Conservation (phyloP, 139 green algal species). For the Yamagishiella unicocca region DNA sequence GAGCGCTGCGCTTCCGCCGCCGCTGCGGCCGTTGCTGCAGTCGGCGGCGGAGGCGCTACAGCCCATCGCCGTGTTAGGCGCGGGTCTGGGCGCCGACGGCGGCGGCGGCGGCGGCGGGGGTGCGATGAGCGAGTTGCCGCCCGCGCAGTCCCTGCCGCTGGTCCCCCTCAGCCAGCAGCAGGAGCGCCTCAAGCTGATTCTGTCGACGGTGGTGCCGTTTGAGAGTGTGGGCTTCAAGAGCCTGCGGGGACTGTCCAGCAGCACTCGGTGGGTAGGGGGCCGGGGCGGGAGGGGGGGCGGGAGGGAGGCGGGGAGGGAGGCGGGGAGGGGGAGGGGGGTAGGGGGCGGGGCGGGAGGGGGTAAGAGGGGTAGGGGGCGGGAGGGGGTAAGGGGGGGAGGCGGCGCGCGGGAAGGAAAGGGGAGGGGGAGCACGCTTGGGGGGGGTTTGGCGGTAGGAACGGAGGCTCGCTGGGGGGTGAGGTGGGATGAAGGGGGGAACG, state of each 20-base stretch:
- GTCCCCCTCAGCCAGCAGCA: conserved; percentile 57
- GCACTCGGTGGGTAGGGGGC: conserved; percentile 42
- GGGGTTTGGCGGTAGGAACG: not conserved
- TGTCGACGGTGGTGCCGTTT: conserved; percentile 86
- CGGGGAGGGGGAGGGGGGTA: not conserved
- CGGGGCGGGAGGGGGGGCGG: not conserved
- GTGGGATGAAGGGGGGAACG: not conserved
- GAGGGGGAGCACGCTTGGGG: too few relatives aligned
- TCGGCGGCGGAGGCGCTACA: not conserved
- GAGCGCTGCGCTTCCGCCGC: not conserved
- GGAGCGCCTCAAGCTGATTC: conserved; percentile 74
- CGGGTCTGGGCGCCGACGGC: too few relatives aligned
- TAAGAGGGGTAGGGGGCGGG: not conserved
- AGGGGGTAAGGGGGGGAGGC: not conserved
- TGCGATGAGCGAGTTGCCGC: not conserved
- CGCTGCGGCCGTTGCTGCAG: not conserved
- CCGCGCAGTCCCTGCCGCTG: not conserved
- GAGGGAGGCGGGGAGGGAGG: not conserved
- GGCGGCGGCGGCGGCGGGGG: not conserved
- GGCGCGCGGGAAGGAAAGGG: too few relatives aligned
- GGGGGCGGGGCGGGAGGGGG: not conserved
- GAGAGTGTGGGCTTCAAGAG: conserved; percentile 83
- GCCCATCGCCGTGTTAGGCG: too few relatives aligned
- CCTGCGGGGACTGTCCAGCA: conserved; percentile 57
- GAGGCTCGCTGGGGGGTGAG: not conserved